Base-by-base conservation (phyloP, 2,329 filamentous ascomycete genomes). In the Apiospora phragmitis region DNA sequence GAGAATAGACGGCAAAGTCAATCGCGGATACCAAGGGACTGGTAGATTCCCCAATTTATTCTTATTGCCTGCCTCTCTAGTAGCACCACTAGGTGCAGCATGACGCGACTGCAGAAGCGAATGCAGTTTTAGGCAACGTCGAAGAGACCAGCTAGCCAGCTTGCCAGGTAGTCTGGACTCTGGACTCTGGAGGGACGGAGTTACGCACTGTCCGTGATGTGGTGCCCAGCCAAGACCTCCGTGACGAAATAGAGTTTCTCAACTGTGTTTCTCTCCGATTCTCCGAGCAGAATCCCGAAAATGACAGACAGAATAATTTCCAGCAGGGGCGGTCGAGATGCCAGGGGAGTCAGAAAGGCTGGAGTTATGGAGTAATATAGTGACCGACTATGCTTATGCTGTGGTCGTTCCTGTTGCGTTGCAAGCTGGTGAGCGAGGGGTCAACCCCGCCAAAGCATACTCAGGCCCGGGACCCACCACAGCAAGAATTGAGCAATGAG, bases 11-110 rank as follows among this genome's bases (percentile, higher is more conserved):
- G 38, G 32, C 55, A 38, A 38, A n/a, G 55, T 62, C 32, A 38
- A 62, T 62, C 55, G 55, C 55, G 55, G 55, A 62, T 62, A 62
- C 55, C 55, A 62, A 62, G 55, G 55, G 55, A 62, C 55, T 62
- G 55, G 55, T 62, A 62, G 55, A n/a, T 38, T 62, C 55, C 14
- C 55, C 55, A 62, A n/a, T 38, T 55, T 38, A 62, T n/a, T 62
- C 8, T 62, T 14, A 49, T 38, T 35, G 24, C 24, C 32, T 55
- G 26, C 26, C 55, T 62, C 55, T 38, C n/a, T n/a, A n/a, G n/a
- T n/a, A n/a, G n/a, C n/a, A n/a, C n/a, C n/a, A n/a, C n/a, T n/a
- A n/a, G 29, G 55, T 38, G 55, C 55, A 62, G 55, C 55, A 62
- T 62, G 55, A 62, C 55, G 55, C 55, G 55, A 62, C 55, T 38